Conservation (phyloP, 352 stramenopile genomes). For the Globisporangium polare region DNA sequence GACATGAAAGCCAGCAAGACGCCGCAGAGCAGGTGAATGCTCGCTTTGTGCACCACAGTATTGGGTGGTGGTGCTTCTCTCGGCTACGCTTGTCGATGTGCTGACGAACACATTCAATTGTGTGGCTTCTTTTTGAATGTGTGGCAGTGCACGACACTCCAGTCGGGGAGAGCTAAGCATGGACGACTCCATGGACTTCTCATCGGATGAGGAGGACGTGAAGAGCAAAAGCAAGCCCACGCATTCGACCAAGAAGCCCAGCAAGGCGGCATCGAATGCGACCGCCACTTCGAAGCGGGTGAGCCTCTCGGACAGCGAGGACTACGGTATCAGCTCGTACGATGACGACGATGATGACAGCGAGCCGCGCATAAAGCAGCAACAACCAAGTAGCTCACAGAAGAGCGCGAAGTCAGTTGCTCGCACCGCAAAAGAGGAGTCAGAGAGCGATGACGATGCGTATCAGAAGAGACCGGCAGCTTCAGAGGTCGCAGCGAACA, state of each 20-base stretch:
- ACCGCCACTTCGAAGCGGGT: not conserved
- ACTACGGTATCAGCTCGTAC: constrained; percentile 6
- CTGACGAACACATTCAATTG: not conserved
- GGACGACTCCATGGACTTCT: constrained; percentile 48
- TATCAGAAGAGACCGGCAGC: not conserved
- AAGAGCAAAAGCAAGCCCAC: not conserved
- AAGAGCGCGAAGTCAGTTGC: not conserved
- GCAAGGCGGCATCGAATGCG: not conserved
- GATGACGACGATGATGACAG: constrained; percentile 1
- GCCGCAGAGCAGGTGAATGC: not conserved
- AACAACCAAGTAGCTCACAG: too few relatives aligned
- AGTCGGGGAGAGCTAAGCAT: constrained; percentile 41
- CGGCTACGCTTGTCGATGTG: too few relatives aligned
- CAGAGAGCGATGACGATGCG: constrained; percentile 7
- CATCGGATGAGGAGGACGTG: constrained; percentile 11
- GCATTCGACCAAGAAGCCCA: not conserved
- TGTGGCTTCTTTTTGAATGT: not conserved
- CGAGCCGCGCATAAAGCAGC: not conserved
- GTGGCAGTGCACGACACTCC: constrained; percentile 9
- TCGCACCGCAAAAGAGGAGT: not conserved
- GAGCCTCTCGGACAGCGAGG: constrained; percentile 10
- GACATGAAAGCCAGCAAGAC: constrained; percentile 14
- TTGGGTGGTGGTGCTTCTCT: too few relatives aligned
- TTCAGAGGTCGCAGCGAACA: not conserved
- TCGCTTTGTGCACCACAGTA: not conserved